These are phyloP conservation scores for Bretziella fagacearum DNA, from an alignment of 2,329 filamentous ascomycete species.

Conservation along the genomic window DNA sequence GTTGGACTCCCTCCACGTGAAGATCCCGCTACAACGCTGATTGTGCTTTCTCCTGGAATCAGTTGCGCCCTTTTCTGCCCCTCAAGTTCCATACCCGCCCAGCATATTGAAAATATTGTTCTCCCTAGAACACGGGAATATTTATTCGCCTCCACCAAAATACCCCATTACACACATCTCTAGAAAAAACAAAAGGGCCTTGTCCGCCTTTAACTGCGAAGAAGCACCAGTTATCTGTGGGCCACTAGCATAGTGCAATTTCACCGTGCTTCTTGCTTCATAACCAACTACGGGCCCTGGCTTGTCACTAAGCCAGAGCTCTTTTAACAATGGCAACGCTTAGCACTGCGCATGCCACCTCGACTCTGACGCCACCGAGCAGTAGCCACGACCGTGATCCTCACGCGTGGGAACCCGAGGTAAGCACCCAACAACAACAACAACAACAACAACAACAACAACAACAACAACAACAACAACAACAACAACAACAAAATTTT, in stretches of 20 bases:
- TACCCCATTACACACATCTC: too few species aligned
- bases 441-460: too few species aligned
- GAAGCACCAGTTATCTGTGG: not conserved
- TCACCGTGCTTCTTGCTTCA: not conserved
- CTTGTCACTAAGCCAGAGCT: slow-evolving; percentile 4
- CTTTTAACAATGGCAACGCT: slow-evolving; percentile 8
- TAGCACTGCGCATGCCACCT: slow-evolving; percentile 9
- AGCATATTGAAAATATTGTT: not conserved
- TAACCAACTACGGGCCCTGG: not conserved
- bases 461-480: too few species aligned
- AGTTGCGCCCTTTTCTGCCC: not conserved
- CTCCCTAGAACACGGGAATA: not conserved
- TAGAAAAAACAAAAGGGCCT: too few species aligned
- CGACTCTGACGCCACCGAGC: slow-evolving; percentile 10
- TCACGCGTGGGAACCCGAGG: slow-evolving; percentile 9
- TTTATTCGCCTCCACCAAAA: too few species aligned
- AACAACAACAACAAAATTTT: not conserved
- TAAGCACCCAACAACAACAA: slow-evolving; percentile 1
- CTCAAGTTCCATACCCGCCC: not conserved
- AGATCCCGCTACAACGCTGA: too few species aligned
- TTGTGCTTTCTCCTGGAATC: not conserved
- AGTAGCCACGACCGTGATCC: slow-evolving; percentile 10
- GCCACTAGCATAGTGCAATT: not conserved
- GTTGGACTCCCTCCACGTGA: too few species aligned
- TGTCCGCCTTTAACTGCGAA: too few species aligned